Percentiles rank a stretch among this genome's conserved stretches.
Evolutionary conservation across 1,284 basidiomycete species (phyloP).

Genomic region (Flammula alnicola): DNA sequence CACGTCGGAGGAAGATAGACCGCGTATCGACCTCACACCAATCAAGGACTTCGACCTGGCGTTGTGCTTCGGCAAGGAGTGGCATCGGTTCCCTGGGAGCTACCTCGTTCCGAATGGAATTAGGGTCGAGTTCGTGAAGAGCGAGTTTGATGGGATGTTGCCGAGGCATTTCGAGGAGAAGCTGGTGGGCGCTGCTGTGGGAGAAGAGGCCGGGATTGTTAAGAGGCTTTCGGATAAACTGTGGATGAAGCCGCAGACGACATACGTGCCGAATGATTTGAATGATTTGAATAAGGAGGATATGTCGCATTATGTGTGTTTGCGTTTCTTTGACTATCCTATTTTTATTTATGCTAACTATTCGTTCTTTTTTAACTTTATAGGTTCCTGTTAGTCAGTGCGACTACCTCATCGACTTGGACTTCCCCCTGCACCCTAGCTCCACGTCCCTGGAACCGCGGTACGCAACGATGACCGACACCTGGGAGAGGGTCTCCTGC

Average conservation of each 20-base stretch:
- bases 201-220: conserved; percentile 12
- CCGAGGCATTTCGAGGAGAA: conserved; percentile 76
- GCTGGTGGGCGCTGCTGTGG: conserved; percentile 1
- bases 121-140: conserved; percentile 86
- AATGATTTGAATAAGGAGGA: conserved; percentile 92
- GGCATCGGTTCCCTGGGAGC: conserved; percentile 93
- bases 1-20: conserved; percentile 52
- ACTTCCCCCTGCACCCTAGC: conserved; percentile 72
- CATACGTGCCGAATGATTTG: conserved; percentile 65
- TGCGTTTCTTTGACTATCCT: conserved; percentile 3
- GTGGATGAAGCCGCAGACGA: conserved; percentile 75
- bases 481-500: conserved; percentile 82
- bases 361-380: conserved; percentile 10
- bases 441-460: conserved; percentile 74
- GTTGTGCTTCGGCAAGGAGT: conserved; percentile 94
- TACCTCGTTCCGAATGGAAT: conserved; percentile 88
- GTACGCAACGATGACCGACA: conserved; percentile 62
- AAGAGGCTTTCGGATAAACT: conserved; percentile 40
- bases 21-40: conserved; percentile 71
- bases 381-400: conserved; percentile 78
- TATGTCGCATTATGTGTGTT: conserved; percentile 78
- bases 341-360: conserved; percentile 10
- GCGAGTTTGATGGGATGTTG: conserved; percentile 88
- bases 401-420: conserved; percentile 87
- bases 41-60: conserved; percentile 75